Conservation (phyloP, 148 eudicot species). For the Spergularia bocconei region DNA sequence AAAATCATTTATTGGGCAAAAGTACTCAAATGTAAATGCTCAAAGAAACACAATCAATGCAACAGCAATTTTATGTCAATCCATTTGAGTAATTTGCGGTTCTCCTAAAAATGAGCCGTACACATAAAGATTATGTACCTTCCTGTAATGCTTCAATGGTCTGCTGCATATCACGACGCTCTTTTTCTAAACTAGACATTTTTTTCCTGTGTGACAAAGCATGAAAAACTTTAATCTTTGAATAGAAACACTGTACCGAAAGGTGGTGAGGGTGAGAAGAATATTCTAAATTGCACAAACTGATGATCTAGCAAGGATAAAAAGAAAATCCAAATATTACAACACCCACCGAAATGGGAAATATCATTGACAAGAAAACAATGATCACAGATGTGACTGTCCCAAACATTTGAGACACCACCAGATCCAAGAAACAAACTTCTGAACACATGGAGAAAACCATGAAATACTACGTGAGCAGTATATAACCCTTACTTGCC, state of each 20-base stretch:
- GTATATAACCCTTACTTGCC: no score
- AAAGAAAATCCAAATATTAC: not conserved
- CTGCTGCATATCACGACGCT: slow-evolving; percentile 76
- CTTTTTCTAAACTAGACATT: slow-evolving; percentile 78
- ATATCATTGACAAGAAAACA: not conserved
- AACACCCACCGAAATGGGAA: not conserved
- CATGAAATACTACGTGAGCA: no score
- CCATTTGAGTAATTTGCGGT: not conserved
- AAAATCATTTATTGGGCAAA: not conserved
- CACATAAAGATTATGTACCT: slow-evolving; percentile 42
- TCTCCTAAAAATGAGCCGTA: not conserved
- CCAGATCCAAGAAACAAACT: no score
- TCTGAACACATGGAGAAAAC: no score
- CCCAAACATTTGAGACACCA: not conserved
- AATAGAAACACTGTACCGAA: not conserved
- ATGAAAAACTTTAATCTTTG: slow-evolving; percentile 4
- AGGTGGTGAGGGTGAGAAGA: not conserved
- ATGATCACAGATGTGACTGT: not conserved
- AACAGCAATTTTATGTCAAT: not conserved
- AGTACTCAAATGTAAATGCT: not conserved
- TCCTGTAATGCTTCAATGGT: slow-evolving; percentile 88
- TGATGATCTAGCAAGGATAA: not conserved
- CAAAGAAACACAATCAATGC: not conserved
- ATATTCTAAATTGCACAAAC: not conserved
- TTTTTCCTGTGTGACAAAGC: slow-evolving; percentile 57